These are phyloP conservation scores for Blastobotrys aristatus DNA, from an alignment of 1,139 yeast species.

Conservation along the genomic window DNA sequence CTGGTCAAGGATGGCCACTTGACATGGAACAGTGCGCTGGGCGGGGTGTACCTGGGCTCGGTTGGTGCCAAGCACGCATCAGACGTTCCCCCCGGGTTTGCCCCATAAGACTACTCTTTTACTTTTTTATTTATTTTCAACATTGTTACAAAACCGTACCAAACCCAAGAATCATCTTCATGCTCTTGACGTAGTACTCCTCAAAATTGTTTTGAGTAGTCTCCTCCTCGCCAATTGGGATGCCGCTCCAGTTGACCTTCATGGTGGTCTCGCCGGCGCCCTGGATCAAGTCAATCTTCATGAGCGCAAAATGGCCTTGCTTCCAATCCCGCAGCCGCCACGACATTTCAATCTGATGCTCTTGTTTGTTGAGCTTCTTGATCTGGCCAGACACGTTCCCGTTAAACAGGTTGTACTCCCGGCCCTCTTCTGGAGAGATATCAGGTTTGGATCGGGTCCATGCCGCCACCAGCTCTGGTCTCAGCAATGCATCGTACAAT, in stretches of 20 bases:
- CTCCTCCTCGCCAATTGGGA: conserved; percentile 97
- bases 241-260: conserved; percentile 78
- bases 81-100: conserved; percentile 86
- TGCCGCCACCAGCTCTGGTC: conserved; percentile 71
- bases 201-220: conserved; percentile 79
- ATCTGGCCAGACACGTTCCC: conserved; percentile 82
- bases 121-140: background rate
- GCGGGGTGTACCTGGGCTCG: conserved; percentile 61
- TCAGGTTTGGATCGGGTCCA: conserved; percentile 82
- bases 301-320: conserved; percentile 66
- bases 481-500: conserved; percentile 67
- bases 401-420: conserved; percentile 68
- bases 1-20: conserved; percentile 59
- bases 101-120: background rate
- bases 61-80: conserved; percentile 62
- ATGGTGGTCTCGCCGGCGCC: conserved; percentile 79
- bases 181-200: conserved; percentile 80
- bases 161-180: conserved; percentile 87
- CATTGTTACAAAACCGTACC: conserved; percentile 38
- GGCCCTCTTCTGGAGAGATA: conserved; percentile 57
- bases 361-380: conserved; percentile 51
- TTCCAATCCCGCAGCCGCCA: conserved; percentile 95
- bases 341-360: conserved; percentile 52
- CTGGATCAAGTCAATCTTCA: conserved; percentile 62
- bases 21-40: conserved; percentile 69